Evolutionary conservation across 306 rosid genomes (phyloP).

Genomic region (Trifolium repens): DNA sequence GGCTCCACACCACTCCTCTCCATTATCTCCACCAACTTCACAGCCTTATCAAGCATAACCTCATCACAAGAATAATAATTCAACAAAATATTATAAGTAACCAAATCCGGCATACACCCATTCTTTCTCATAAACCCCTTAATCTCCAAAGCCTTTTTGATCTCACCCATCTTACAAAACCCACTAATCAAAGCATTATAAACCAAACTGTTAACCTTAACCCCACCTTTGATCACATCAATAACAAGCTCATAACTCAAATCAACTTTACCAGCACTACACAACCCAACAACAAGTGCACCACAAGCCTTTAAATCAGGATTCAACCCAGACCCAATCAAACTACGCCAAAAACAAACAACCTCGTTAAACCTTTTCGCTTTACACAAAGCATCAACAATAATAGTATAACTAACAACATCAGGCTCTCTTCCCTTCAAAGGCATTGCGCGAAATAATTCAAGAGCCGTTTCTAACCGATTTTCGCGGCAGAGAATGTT

Average conservation of each 20-base stretch:
- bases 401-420: constrained; percentile 68
- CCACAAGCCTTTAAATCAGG: constrained; percentile 72
- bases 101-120: constrained; percentile 81
- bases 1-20: constrained; percentile 74
- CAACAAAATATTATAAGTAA: constrained; percentile 81
- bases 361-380: constrained; percentile 59
- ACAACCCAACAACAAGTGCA: constrained; percentile 80
- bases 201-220: constrained; percentile 57
- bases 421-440: constrained; percentile 72
- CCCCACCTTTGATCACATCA: constrained; percentile 60
- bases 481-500: constrained; percentile 61
- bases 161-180: constrained; percentile 69
- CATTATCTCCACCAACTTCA: constrained; percentile 67
- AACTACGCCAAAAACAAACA: constrained; percentile 58
- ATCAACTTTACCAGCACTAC: constrained; percentile 74
- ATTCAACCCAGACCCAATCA: constrained; percentile 60
- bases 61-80: constrained; percentile 78
- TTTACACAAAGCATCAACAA: constrained; percentile 71
- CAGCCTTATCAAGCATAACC: constrained; percentile 69
- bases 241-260: constrained; percentile 85
- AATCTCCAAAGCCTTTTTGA: constrained; percentile 73
- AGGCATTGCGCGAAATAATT: constrained; percentile 55
- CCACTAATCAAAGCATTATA: constrained; percentile 79
- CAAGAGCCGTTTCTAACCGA: constrained; percentile 54
- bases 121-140: constrained; percentile 70